These are phyloP conservation scores for Ophiostoma novo-ulmi DNA, from an alignment of 2,329 filamentous ascomycete species.

Conservation along the genomic window DNA sequence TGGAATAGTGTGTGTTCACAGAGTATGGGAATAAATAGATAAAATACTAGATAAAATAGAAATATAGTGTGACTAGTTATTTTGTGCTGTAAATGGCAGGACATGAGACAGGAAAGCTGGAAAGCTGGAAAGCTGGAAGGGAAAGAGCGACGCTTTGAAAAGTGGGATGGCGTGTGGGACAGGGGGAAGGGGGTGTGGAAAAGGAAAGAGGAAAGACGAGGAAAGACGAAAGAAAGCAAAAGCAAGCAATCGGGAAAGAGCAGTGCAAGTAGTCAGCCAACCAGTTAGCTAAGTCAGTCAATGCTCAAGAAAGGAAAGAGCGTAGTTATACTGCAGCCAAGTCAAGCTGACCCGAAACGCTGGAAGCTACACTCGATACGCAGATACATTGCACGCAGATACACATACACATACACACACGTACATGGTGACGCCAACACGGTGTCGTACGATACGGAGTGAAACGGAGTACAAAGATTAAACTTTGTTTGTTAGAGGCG, in stretches of 20 bases:
- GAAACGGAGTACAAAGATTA: background rate
- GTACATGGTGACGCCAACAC: background rate
- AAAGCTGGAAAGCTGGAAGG: background rate
- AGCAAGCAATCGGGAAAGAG: background rate
- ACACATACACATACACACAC: background rate
- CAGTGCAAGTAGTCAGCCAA: background rate
- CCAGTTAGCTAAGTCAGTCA: background rate
- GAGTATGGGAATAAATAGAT: background rate
- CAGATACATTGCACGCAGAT: background rate
- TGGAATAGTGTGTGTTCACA: background rate
- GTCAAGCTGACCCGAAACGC: conserved; percentile 6
- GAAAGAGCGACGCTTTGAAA: background rate
- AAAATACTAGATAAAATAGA: conserved; percentile 1
- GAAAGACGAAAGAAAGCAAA: background rate
- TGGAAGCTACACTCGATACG: background rate
- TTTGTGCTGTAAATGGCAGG: background rate
- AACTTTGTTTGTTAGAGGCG: background rate
- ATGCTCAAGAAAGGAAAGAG: background rate
- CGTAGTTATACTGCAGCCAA: background rate
- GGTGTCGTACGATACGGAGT: background rate
- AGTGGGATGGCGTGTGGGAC: conserved; percentile 6
- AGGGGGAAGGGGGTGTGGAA: background rate
- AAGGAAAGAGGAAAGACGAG: background rate
- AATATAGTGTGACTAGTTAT: background rate
- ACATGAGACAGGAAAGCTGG: background rate